Evolutionary conservation across 2,329 filamentous ascomycete species (phyloP).

Genomic region (Pochonia chlamydosporia): DNA sequence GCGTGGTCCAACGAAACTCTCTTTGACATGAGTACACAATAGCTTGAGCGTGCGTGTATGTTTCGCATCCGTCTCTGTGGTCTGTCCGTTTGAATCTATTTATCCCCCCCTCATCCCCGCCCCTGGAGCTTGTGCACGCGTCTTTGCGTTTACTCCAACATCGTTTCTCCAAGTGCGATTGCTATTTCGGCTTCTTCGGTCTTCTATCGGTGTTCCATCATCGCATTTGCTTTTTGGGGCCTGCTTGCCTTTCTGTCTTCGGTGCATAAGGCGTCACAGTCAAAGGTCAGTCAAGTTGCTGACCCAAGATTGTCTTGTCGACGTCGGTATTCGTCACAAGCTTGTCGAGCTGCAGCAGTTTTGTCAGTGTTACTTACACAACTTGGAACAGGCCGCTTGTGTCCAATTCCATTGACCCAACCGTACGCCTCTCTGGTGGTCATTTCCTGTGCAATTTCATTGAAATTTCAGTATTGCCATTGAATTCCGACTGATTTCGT

Average conservation of each 20-base stretch:
- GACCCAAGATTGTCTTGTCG: neutral
- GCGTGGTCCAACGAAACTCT: constrained; percentile 3
- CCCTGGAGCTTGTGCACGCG: neutral
- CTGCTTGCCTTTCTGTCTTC: neutral
- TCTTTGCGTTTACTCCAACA: neutral
- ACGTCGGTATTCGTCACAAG: constrained; percentile 1
- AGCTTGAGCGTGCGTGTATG: neutral
- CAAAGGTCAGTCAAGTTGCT: neutral
- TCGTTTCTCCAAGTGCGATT: neutral
- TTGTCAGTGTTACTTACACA: constrained; percentile 1
- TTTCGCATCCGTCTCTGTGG: neutral
- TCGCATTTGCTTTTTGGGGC: neutral
- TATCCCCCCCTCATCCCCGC: neutral
- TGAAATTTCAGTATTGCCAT: neutral
- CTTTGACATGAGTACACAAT: neutral
- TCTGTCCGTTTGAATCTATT: neutral
- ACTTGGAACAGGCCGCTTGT: neutral
- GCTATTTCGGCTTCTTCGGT: constrained; percentile 5
- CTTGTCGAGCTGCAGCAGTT: neutral
- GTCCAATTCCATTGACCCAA: neutral
- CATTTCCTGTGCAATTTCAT: neutral
- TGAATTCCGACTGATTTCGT: neutral
- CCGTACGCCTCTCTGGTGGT: neutral
- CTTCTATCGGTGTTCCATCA: constrained; percentile 3
- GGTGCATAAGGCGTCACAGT: neutral